Conservation (phyloP, 164 flowering plant genomes). For the Chloranthus sessilifolius region DNA sequence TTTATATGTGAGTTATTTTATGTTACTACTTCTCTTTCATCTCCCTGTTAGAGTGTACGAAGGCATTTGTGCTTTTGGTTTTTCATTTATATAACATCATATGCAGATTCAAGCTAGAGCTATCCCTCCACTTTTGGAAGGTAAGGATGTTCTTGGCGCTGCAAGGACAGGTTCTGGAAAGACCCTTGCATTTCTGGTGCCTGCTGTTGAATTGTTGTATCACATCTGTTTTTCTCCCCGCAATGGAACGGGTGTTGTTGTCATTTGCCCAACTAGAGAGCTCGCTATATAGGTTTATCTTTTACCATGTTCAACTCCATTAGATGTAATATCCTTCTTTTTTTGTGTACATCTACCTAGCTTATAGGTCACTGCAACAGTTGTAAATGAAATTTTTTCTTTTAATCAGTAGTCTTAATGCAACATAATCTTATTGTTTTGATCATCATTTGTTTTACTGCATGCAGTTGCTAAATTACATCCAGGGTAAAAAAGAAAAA, state of each 20-base stretch:
- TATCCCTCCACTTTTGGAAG: conserved; percentile 73
- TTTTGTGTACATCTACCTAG: not conserved
- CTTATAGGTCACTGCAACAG: too few species aligned
- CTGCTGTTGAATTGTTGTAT: conserved; percentile 81
- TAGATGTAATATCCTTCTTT: not conserved
- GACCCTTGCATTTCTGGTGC: conserved; percentile 87
- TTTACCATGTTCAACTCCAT: not conserved
- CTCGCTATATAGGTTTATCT: conserved; percentile 79
- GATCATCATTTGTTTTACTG: too few species aligned
- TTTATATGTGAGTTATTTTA: too few species aligned
- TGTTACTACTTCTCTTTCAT: not conserved
- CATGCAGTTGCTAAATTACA: too few species aligned
- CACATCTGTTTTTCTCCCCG: conserved; percentile 53
- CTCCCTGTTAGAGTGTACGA: not conserved
- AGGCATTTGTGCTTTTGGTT: not conserved
- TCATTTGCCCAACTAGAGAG: conserved; percentile 96
- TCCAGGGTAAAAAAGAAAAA: too few species aligned
- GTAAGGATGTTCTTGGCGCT: conserved; percentile 92
- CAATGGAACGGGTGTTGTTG: conserved; percentile 85
- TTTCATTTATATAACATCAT: not conserved
- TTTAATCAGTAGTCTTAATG: too few species aligned
- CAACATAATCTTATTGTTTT: too few species aligned
- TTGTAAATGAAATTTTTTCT: too few species aligned
- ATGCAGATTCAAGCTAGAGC: conserved; percentile 85
- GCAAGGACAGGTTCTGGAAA: conserved; percentile 98